Base-by-base conservation (phyloP, 306 rosid species). In the Prosopis cineraria region DNA sequence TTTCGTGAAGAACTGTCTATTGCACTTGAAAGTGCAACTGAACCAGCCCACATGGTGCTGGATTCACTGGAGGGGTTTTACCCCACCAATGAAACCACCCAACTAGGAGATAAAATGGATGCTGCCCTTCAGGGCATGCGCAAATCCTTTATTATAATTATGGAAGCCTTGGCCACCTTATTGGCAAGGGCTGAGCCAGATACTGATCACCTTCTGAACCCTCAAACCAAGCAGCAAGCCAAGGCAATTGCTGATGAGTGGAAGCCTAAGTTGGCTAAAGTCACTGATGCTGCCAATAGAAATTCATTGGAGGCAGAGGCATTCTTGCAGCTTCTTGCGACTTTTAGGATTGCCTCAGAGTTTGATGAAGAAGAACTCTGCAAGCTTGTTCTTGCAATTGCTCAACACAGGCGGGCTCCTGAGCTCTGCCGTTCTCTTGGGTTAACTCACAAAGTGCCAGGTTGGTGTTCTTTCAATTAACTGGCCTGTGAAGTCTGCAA, bases 391-490 rank as follows among this genome's bases (percentile, higher is more conserved):
- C 93, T 83, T 88, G 93, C 88, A 79, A 90, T 83, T 90, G 87
- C 93, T 85, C 95, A 84, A 79, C 85, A 74, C 81, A 87, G 95
- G 91, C 91, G 72, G 86, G 86, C 97, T 81, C 87, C 93, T 88
- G 95, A 92, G 93, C 97, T 90, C 86, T 92, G 95, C 90, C 97
- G 88, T 81, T 85, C 91, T 77, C 84, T 88, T 85, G 97, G 91
- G 80, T 87, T 90, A 90, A 83, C 85, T 82, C 88, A 92, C 88
- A 88, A 92, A 88, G 88, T 83, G 88, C 93, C 95, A 92, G 97
- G 97, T 92, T 92, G 93, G 97, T 92, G 85, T 81, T 90, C 91
- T 83, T 84, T 87, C 70, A 80, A 83, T 82, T 77, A 87, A 84
- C 86, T 85, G 91, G 87, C 93, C 88, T 79, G 88, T 88, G 93